These are phyloP conservation scores for Aspergillus terreus DNA, from an alignment of 2,329 filamentous ascomycete species.

Conservation along the genomic window DNA sequence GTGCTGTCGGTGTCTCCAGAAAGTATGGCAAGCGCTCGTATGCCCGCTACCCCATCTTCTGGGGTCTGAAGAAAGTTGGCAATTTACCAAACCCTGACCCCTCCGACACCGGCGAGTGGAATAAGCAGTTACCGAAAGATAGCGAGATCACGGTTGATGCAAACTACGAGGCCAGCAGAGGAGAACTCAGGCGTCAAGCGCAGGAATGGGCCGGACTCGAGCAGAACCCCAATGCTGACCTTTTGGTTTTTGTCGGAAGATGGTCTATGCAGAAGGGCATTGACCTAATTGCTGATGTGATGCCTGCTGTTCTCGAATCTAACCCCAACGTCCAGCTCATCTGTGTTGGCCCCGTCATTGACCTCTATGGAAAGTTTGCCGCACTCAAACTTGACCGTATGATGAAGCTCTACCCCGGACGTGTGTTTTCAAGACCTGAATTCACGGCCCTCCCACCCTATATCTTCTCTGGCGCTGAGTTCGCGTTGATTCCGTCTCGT, in stretches of 20 bases:
- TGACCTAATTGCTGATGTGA: conserved; percentile 65
- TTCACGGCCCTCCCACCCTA: conserved; percentile 65
- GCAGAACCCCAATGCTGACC: conserved; percentile 58
- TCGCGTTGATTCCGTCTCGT: conserved; percentile 64
- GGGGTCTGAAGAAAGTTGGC: conserved; percentile 61
- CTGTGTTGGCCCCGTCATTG: conserved; percentile 62
- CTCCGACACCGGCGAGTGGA: conserved; percentile 60
- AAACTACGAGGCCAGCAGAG: conserved; percentile 52
- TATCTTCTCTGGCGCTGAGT: conserved; percentile 66
- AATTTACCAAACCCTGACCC: conserved; percentile 64
- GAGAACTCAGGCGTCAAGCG: conserved; percentile 56
- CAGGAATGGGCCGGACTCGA: conserved; percentile 66
- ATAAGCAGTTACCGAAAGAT: conserved; percentile 50
- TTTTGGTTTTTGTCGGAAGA: conserved; percentile 66
- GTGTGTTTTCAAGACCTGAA: conserved; percentile 65
- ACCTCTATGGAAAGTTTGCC: conserved; percentile 65
- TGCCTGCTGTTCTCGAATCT: conserved; percentile 60
- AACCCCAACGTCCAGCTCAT: conserved; percentile 60
- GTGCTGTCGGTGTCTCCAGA: conserved; percentile 64
- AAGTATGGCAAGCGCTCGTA: conserved; percentile 66
- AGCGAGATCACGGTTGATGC: conserved; percentile 51
- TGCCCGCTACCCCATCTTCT: conserved; percentile 66
- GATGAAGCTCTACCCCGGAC: conserved; percentile 62
- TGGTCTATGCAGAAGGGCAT: conserved; percentile 69
- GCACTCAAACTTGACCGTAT: conserved; percentile 62